phyloP scores from a whole-genome alignment of 495 filamentous ascomycete genomes.

The Neurospora sp. region DNA sequence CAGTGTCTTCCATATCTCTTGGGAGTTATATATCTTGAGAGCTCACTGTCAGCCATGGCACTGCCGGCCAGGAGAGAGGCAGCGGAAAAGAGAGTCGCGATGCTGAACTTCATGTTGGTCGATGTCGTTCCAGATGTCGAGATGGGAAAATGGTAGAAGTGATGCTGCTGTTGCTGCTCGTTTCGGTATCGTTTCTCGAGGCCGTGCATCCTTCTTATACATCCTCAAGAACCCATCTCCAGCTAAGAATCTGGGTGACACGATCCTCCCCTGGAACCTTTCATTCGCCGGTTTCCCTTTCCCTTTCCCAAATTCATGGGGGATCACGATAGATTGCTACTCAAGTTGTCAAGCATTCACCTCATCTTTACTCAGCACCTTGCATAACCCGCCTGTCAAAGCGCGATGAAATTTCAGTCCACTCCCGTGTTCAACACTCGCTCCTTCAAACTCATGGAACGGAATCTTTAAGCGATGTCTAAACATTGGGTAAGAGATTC shows the following conservation, averaged over 20 bases:
- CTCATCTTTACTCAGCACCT: background rate
- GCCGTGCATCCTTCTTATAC: background rate
- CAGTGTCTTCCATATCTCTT: background rate
- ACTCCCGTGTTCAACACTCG: background rate
- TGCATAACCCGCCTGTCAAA: background rate
- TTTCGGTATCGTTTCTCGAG: background rate
- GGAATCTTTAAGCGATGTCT: background rate
- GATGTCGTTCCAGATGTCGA: background rate
- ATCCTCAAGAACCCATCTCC: background rate
- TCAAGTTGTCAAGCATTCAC: background rate
- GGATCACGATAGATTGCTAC: background rate
- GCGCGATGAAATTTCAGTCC: background rate
- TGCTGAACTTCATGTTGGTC: slow-evolving; percentile 8
- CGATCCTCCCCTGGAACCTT: background rate
- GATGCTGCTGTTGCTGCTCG: background rate
- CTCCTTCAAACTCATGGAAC: background rate
- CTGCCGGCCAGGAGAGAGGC: slow-evolving; percentile 10
- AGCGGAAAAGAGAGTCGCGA: slow-evolving; percentile 5
- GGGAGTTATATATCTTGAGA: background rate
- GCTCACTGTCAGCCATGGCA: slow-evolving; percentile 11
- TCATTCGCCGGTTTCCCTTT: background rate
- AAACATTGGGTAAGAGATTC: background rate
- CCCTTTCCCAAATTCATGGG: background rate
- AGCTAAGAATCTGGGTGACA: background rate
- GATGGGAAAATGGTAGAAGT: background rate